Evolutionary conservation across 2,329 filamentous ascomycete genomes (phyloP), one percentile per base, ranked within the genome.

Genomic region (Colletotrichum sp.): DNA sequence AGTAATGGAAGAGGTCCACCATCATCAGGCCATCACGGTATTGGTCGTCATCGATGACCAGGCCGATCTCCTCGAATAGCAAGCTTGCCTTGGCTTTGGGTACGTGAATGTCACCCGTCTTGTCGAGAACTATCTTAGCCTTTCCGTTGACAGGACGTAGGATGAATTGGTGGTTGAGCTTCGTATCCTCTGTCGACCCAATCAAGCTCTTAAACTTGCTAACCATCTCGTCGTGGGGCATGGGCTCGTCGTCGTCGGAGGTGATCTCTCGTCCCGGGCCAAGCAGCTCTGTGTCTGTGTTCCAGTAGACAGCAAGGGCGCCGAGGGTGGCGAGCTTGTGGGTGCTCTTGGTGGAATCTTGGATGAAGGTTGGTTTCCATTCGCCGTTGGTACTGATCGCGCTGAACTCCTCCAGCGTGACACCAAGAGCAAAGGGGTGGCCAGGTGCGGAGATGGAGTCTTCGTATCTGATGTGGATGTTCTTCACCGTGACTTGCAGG

Each of bases 1-100:
- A 99, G 85, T 98, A 99, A 84, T 99, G 97, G 88, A 99, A 99
- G 4, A 99, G 89, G 83, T 99, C 97, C 3, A 99, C 95, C 88
- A 99, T 95, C 97, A 99, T 99, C 75, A 99, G 87, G 7, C 94
- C 95, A 85, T 99, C 97, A 34, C 98, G 94, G 83, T 99, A 99
- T 83, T 99, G 97, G 79, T 98, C 92, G 79, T 99, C 96, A 80
- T 99, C 98, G 36, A 99, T 90, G n/a, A 99, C 95, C 78, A 99
- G 93, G 67, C 98, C 97, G 75, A 99, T 96, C 82, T 99, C 98
- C 82, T 99, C 96, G 80, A 99, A 99, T 3, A 99, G 87, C 21
- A 99, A 87, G 52, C 94, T 95, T 32, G 96, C 95, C 85, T 98
- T 99, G 87, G 97, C 93, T 81, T 96, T 97, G 4, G 97, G 95